phyloP scores from a whole-genome alignment of 2,329 filamentous ascomycete species.

The Emergomyces pasteurianus region DNA sequence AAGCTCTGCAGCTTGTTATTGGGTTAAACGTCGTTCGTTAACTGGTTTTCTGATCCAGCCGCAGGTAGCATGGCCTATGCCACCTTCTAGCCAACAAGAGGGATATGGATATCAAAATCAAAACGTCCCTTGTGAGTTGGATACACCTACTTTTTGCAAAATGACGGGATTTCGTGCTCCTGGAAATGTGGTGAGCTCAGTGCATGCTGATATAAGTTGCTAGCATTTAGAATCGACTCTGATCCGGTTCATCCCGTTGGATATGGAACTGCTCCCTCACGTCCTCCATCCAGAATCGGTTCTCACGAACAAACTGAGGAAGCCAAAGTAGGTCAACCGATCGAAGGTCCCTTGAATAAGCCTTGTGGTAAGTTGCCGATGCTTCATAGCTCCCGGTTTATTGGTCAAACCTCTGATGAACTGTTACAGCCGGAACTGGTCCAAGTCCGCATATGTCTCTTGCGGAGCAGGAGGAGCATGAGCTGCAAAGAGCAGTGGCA shows the following conservation, averaged over 20 bases:
- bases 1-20: neutral
- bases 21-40: neutral
- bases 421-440: conserved; percentile 5
- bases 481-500: conserved; percentile 35
- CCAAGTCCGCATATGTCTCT: conserved; percentile 24
- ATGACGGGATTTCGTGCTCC: conserved; percentile 3
- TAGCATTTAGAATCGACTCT: conserved; percentile 10
- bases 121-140: conserved; percentile 17
- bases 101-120: conserved; percentile 16
- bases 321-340: conserved; percentile 14
- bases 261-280: conserved; percentile 30
- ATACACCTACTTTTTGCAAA: neutral
- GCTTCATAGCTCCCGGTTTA: neutral
- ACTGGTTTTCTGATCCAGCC: neutral
- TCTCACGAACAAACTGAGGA: conserved; percentile 17
- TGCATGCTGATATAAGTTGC: neutral
- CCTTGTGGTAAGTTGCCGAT: conserved; percentile 17
- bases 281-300: conserved; percentile 36
- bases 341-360: conserved; percentile 18
- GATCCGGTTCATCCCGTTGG: conserved; percentile 9
- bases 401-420: conserved; percentile 8
- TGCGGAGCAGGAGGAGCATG: conserved; percentile 33
- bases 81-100: neutral
- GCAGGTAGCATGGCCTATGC: neutral
- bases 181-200: neutral